Conservation (phyloP, 192 early-diverging fungal species). For the Umbelopsis isabellina region DNA sequence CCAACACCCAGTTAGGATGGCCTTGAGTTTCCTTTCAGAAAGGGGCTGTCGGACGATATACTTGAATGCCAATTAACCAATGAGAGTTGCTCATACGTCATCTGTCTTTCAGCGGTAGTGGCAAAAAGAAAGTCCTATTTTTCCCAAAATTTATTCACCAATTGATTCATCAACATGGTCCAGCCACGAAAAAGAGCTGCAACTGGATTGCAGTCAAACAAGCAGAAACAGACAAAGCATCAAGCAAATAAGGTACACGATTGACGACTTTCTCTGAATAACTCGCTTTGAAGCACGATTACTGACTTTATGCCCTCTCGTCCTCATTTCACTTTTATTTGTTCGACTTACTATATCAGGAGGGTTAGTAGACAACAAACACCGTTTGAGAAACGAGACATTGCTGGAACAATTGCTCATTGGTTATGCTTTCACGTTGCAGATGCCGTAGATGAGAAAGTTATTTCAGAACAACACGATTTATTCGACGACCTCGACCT, state of each 20-base stretch:
- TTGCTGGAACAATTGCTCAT: no score
- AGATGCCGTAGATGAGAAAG: not conserved
- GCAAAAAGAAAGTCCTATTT: conserved; percentile 1
- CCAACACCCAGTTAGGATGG: not conserved
- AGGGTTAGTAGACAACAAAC: no score
- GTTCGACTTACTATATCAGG: no score
- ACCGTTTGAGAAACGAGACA: no score
- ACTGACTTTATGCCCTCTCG: no score
- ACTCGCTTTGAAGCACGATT: no score
- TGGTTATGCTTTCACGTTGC: not conserved
- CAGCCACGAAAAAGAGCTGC: conserved; percentile 17
- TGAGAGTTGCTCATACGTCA: conserved; percentile 4
- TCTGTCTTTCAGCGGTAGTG: not conserved
- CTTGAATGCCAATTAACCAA: conserved; percentile 9
- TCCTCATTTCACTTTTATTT: no score
- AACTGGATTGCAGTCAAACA: conserved; percentile 3
- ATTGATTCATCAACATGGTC: not conserved
- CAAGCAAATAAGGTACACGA: not conserved
- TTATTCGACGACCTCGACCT: not conserved
- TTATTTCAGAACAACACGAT: not conserved
- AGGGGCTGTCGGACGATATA: conserved; percentile 3
- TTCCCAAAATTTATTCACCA: not conserved
- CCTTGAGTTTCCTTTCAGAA: conserved; percentile 9
- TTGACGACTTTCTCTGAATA: no score
- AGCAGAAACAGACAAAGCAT: not conserved